Base-by-base conservation (phyloP, 331 rosid species). In the Acacia concinna region DNA sequence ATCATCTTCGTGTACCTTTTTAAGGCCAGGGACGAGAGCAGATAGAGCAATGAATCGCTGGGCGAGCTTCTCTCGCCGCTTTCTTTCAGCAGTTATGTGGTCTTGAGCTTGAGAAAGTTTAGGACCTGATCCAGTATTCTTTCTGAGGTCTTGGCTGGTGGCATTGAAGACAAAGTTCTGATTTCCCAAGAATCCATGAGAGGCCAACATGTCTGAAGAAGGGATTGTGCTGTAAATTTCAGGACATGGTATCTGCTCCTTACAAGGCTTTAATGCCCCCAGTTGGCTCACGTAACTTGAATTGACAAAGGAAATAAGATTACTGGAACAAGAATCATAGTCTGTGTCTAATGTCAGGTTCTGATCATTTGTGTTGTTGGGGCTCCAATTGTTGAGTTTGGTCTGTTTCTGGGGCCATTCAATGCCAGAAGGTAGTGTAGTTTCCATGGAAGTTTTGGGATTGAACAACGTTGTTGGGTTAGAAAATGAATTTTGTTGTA, bases 31-130 rank as follows among this genome's bases (percentile, higher is more conserved):
- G 89, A 93, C 86, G 54, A 93, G 83, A 47, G 99, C 99, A 76
- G 99, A 91, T 30, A 94, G 83, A 81, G 98, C 94, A 25, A 93
- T 88, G 81, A 95, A 95, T 79, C 92, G 74, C 66, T 95, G 97
- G 83, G 91, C 91, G 74, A 95, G 99, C 83, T 95, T 94, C 88
- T 95, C 98, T 30, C 99, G 76, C 14, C 99, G 84, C 76, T 88
- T 93, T 85, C 99, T 81, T 76, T 95, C 99, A 7, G 97, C 97
- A 1, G 91, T 78, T 70, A 93, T 84, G 78, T 95, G 99, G 73
- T 93, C 98, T 75, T 89, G 95, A 64, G 93, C 75, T 64, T 83
- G 92, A 66, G 97, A 81, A 82, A 77, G 64, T 79, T 84, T 90
- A 32, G 88, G 82, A 81, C 70, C 83, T 74, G 84, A 56, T 79